These are phyloP conservation scores for Staphylotrichum tortipilum DNA, from an alignment of 495 filamentous ascomycete species.

Conservation along the genomic window DNA sequence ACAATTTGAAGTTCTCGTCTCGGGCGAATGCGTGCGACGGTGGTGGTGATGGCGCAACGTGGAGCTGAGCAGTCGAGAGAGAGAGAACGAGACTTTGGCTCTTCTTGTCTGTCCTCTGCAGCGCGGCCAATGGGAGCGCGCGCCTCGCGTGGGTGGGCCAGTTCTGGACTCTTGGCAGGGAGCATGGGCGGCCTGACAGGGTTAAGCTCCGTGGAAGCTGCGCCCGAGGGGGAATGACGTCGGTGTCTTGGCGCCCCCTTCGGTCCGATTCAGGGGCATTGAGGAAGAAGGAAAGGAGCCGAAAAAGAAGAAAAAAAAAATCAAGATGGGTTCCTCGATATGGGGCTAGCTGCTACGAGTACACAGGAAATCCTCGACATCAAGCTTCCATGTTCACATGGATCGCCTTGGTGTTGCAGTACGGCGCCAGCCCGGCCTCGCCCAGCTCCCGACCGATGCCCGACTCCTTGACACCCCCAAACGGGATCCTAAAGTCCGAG, in stretches of 20 bases:
- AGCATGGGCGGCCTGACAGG: neutral
- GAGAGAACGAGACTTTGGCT: too few relatives aligned
- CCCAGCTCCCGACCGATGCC: slow-evolving; percentile 86
- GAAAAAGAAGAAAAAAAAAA: too few relatives aligned
- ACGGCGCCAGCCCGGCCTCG: slow-evolving; percentile 75
- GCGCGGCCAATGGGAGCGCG: neutral
- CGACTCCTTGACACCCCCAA: slow-evolving; percentile 92
- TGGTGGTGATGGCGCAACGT: neutral
- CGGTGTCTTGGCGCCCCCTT: neutral
- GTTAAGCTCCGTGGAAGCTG: neutral
- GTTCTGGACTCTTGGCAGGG: neutral
- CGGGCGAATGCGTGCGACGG: neutral
- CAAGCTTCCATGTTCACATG: slow-evolving; percentile 60
- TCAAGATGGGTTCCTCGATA: too few relatives aligned
- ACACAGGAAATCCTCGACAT: neutral
- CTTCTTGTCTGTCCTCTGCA: slow-evolving; percentile 1
- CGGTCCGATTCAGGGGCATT: neutral
- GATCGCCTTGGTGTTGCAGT: slow-evolving; percentile 70
- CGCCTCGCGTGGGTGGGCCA: neutral
- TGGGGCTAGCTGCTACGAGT: too few relatives aligned
- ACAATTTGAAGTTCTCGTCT: neutral
- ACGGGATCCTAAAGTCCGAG: slow-evolving; percentile 66
- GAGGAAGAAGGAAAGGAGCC: neutral
- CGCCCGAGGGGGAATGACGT: neutral
- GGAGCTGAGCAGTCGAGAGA: too few relatives aligned